Percentiles rank a stretch among this genome's conserved stretches.
phyloP scores from a whole-genome alignment of 352 stramenopile genomes.

The Phytophthora tubulina region DNA sequence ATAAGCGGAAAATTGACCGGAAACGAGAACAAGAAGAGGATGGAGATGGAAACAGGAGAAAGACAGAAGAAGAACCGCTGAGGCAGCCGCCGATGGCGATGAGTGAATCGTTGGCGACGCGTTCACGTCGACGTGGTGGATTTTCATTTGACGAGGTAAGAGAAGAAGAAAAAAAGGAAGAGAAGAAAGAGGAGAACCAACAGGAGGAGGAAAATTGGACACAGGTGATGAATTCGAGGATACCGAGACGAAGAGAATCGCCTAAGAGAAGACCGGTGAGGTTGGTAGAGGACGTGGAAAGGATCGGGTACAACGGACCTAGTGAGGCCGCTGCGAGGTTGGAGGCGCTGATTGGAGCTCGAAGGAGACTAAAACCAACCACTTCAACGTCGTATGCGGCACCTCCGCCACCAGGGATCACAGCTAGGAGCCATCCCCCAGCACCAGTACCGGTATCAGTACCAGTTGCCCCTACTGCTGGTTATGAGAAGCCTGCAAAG shows the following conservation, averaged over 20 bases:
- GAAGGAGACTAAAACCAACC: constrained; percentile 23
- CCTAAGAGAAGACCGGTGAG: constrained; percentile 30
- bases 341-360: constrained; percentile 36
- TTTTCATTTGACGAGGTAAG: constrained; percentile 37
- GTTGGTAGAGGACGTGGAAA: constrained; percentile 25
- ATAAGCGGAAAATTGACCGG: constrained; percentile 20
- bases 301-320: constrained; percentile 8
- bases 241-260: constrained; percentile 24
- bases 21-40: background rate
- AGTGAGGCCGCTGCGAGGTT: constrained; percentile 28
- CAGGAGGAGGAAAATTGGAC: constrained; percentile 4
- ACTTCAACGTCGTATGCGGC: background rate
- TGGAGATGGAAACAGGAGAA: background rate
- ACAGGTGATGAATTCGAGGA: constrained; percentile 2
- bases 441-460: background rate
- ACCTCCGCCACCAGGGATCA: background rate
- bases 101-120: constrained; percentile 23
- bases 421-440: background rate
- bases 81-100: constrained; percentile 33
- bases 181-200: constrained; percentile 3
- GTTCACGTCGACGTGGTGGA: constrained; percentile 10
- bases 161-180: constrained; percentile 14
- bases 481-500: constrained; percentile 4
- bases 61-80: constrained; percentile 10
- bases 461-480: background rate